Base-by-base conservation (phyloP, 2,329 filamentous ascomycete species). In the Pseudogymnoascus sp. region DNA sequence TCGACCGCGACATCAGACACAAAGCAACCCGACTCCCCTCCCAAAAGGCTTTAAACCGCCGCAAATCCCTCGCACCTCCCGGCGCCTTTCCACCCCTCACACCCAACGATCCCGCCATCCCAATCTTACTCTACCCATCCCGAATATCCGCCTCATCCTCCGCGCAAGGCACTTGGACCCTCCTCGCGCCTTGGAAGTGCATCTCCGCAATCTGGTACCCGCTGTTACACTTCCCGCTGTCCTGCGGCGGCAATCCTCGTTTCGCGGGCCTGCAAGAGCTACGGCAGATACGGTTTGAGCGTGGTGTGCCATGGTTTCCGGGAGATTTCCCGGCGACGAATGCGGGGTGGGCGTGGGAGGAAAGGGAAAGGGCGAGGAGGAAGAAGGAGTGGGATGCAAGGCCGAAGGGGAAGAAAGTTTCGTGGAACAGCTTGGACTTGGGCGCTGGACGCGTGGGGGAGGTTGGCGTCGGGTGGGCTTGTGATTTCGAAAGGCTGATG, bases 161-260 rank as follows among this genome's bases (percentile, higher is more conserved):
- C 56, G 77, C 79, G 1, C 86, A 89, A 59, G 88, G 89, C 0
- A 87, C 82, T 0, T 97, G 92, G 91, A 95, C 88, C 0, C 73
- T 97, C 1, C 79, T 97, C 23, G 82, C 95, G 2, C 95, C 95
- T 0, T 97, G 93, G 91, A 92, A 90, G 72, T 96, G 90, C 69
- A 89, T 97, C 37, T 79, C 86, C 37, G 85, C 91, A 0, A 80
- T 97, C 34, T 99, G 95, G 95, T 89, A 93, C 69, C 87, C 85
- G 56, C 77, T 97, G 12, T 88, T 96, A 76, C 91, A 91, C 71
- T 91, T 88, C 65, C 90, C 91, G 0, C 80, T 96, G 0, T 89
- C 87, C 0, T 89, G 87, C 0, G 92, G 92, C 6, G 88, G 89
- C 0, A 96, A 91, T 65, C 89, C 91, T 1, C 82, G 88, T 23